phyloP scores from a whole-genome alignment of 305 asterid genomes.

The Solanum hybrid region DNA sequence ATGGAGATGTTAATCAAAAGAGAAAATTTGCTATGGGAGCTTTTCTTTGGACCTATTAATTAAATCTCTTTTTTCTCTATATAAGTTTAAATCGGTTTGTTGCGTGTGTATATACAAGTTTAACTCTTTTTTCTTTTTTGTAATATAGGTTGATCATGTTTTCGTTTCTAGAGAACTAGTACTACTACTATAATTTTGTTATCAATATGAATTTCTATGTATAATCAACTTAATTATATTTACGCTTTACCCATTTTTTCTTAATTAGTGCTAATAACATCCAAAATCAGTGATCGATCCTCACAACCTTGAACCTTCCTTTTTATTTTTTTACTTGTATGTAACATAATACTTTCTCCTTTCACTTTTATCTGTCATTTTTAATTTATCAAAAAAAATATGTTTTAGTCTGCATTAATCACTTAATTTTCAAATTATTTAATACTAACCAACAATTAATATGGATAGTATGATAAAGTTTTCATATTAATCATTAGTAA shows the following conservation, averaged over 20 bases:
- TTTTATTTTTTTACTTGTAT: not conserved
- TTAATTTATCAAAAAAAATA: too few species aligned
- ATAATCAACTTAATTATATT: not conserved
- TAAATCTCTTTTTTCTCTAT: not conserved
- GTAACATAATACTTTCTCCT: not conserved
- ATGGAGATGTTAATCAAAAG: slow-evolving; percentile 53
- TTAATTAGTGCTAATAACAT: not conserved
- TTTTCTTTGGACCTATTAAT: slow-evolving; percentile 46
- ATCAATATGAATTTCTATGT: not conserved
- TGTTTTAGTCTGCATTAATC: not conserved
- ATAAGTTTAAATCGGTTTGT: not conserved
- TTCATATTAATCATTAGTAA: not conserved
- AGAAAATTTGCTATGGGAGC: slow-evolving; percentile 74
- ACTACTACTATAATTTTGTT: not conserved
- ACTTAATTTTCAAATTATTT: not conserved
- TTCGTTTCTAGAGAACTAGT: not conserved
- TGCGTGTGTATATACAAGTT: not conserved
- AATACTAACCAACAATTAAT: not conserved
- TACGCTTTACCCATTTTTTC: not conserved
- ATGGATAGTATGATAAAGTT: too few species aligned
- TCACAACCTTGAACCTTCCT: not conserved
- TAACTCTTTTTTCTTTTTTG: not conserved
- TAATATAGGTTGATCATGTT: not conserved
- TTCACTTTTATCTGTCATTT: too few species aligned
- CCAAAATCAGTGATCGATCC: not conserved